Evolutionary conservation across 2,329 filamentous ascomycete species (phyloP).

Genomic region (Colletotrichum magnum): DNA sequence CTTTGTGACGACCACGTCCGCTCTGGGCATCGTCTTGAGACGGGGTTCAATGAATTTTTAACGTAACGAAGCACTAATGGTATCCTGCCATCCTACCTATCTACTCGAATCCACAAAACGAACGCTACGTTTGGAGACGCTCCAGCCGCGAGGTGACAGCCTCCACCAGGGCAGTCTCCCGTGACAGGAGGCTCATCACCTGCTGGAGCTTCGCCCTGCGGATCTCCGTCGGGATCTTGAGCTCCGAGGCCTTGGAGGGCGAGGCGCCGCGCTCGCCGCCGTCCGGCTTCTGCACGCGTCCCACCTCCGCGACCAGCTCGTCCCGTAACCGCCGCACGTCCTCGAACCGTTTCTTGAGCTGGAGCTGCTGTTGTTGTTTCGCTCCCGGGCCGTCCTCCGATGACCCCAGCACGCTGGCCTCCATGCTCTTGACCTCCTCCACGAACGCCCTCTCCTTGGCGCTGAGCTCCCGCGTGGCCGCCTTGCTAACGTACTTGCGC

Average conservation of each 20-base stretch:
- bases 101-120: neutral
- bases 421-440: slow-evolving; percentile 67
- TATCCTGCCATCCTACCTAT: slow-evolving; percentile 32
- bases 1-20: slow-evolving; percentile 7
- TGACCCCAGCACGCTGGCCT: slow-evolving; percentile 60
- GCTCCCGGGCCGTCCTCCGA: slow-evolving; percentile 22
- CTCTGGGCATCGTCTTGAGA: slow-evolving; percentile 24
- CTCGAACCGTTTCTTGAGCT: slow-evolving; percentile 65
- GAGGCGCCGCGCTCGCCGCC: slow-evolving; percentile 44
- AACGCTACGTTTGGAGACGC: slow-evolving; percentile 58
- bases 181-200: slow-evolving; percentile 73
- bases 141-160: slow-evolving; percentile 75
- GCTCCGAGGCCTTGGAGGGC: slow-evolving; percentile 54
- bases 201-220: slow-evolving; percentile 74
- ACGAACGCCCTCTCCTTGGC: slow-evolving; percentile 62
- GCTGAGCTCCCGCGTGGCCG: slow-evolving; percentile 58
- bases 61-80: neutral
- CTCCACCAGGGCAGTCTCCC: slow-evolving; percentile 78
- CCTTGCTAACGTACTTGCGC: slow-evolving; percentile 58
- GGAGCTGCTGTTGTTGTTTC: slow-evolving; percentile 59
- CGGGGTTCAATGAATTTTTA: slow-evolving; percentile 6
- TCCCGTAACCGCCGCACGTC: slow-evolving; percentile 68
- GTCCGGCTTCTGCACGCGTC: slow-evolving; percentile 54
- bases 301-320: slow-evolving; percentile 67
- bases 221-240: slow-evolving; percentile 72